Evolutionary conservation across 768 basidiomycete genomes (phyloP).

Genomic region (Phylloporus sp.): DNA sequence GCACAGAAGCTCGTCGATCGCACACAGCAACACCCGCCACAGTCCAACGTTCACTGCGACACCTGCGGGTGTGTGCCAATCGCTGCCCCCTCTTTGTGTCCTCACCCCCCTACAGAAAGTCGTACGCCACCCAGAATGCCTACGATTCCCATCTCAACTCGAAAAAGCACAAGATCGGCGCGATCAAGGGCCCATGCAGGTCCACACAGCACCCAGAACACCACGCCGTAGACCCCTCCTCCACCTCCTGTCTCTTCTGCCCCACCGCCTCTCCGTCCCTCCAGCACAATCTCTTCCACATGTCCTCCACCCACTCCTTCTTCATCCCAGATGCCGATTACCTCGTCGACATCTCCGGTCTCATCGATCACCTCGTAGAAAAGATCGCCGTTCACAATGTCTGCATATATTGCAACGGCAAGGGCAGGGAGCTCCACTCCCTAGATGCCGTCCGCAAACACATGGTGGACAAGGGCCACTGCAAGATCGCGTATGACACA

Average conservation of each 20-base stretch:
- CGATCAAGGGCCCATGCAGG: conserved; percentile 43
- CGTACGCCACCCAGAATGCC: conserved; percentile 85
- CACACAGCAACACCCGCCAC: conserved; percentile 59
- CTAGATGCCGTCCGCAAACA: conserved; percentile 90
- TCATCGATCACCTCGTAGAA: conserved; percentile 84
- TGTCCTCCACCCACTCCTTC: conserved; percentile 86
- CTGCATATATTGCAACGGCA: conserved; percentile 88
- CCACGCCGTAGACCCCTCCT: conserved; percentile 35
- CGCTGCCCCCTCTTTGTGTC: background rate
- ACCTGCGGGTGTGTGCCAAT: conserved; percentile 70
- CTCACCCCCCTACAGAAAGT: conserved; percentile 54
- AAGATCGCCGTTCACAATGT: conserved; percentile 92
- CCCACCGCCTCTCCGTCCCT: conserved; percentile 45
- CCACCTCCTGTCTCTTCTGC: conserved; percentile 87
- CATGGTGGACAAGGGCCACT: conserved; percentile 95
- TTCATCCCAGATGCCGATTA: conserved; percentile 94
- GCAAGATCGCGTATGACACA: conserved; percentile 89
- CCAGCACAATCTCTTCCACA: conserved; percentile 75
- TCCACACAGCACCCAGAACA: background rate
- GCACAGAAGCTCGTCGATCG: conserved; percentile 86
- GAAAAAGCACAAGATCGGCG: conserved; percentile 83
- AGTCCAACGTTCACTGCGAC: conserved; percentile 61
- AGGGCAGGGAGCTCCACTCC: conserved; percentile 75
- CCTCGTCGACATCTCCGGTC: conserved; percentile 77
- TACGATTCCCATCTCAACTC: conserved; percentile 85